Evolutionary conservation across 371 early-diverging fungal genomes (phyloP), one percentile per base, ranked within the genome.

Genomic region (Lichtheimia ramosa): DNA sequence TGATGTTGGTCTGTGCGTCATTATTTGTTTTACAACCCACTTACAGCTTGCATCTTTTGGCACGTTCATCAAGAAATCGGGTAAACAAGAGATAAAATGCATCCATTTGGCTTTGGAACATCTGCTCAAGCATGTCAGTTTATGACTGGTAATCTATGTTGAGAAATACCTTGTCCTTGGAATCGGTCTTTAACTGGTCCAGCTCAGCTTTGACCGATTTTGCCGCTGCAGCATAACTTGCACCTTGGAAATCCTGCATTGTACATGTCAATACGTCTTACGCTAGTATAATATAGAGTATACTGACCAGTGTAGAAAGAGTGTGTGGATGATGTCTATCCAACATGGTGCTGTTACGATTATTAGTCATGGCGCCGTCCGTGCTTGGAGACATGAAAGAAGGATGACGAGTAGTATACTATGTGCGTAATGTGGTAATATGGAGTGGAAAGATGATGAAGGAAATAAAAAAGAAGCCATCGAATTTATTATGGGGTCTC

Each of bases 1-100:
- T 10, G 23, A 12, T 27, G 20, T 41, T 18, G 39, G 34, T 34
- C 34, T 34, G 25, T 39, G 23, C 18, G 39, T 14, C 16, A 15
- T 43, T 40, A 5, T 18, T 51, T 28, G 18, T 54, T 16, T 40
- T 18, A 16, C 25, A 27, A 24, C 5, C 55, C 48, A 82, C 89
- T 84, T 88, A 94, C 94, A 96, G 75, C 71, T 90, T 90, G 58
- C 83, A 77, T 42, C 90, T 87, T 63, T 90, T 91, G 62, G 89
- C 79, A 67, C 85, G 85, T 66, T 94, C 94, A n/a, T 81, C 79
- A 64, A 96, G 74, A 73, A 84, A 98, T 49, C 97, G 91, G 23
- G 83, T 85, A 71, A 96, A 95, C 48, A 96, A 87, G 58, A 84
- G 71, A 73, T 92, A 95, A 76, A 96, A 98, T 69, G 87, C 87